These are phyloP conservation scores for Chaetomiaceae sp. DNA, from an alignment of 2,329 filamentous ascomycete genomes.

Conservation along the genomic window DNA sequence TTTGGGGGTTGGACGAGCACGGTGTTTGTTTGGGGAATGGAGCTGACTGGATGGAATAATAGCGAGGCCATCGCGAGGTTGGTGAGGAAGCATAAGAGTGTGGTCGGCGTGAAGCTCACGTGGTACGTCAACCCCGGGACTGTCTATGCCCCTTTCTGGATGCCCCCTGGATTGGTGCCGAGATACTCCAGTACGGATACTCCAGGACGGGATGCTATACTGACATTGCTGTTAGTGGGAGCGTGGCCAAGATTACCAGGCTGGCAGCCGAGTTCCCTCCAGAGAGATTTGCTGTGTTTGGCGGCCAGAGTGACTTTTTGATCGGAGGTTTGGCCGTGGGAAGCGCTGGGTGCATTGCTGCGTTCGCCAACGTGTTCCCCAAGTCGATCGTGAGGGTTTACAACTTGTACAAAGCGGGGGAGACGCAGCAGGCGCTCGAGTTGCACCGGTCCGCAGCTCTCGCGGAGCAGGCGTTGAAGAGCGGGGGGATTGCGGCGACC, in stretches of 20 bases:
- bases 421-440: slow-evolving; percentile 52
- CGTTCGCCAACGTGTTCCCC: slow-evolving; percentile 60
- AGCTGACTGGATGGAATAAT: slow-evolving; percentile 7
- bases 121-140: no score
- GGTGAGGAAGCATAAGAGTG: slow-evolving; percentile 45
- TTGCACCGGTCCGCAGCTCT: slow-evolving; percentile 60
- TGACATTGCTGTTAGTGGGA: no score
- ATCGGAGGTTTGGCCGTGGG: slow-evolving; percentile 56
- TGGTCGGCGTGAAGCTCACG: slow-evolving; percentile 63
- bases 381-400: slow-evolving; percentile 56
- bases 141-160: no score
- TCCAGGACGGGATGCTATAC: no score
- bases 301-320: slow-evolving; percentile 70
- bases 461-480: slow-evolving; percentile 62
- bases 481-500: slow-evolving; percentile 57
- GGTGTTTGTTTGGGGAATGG: neutral
- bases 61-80: slow-evolving; percentile 56
- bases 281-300: slow-evolving; percentile 61
- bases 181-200: no score
- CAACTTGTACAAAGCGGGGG: slow-evolving; percentile 55
- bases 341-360: slow-evolving; percentile 57
- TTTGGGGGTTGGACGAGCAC: no score
- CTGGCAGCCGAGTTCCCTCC: slow-evolving; percentile 48
- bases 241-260: slow-evolving; percentile 66
- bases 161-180: no score